phyloP scores from a whole-genome alignment of 2,329 filamentous ascomycete species.

The Penicillium corylophilum region DNA sequence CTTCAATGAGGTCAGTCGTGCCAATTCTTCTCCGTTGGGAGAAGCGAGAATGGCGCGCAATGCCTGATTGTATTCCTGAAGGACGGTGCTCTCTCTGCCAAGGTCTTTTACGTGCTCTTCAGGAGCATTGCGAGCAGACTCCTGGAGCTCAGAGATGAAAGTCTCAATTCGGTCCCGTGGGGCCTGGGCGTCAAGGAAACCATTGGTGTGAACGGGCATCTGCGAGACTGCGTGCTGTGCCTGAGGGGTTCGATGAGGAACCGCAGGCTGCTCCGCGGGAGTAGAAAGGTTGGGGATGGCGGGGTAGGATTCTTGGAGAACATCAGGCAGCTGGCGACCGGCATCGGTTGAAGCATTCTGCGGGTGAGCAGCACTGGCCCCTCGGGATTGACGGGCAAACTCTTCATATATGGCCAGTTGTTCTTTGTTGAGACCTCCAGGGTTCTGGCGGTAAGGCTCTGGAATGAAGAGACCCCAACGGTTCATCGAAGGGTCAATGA shows the following conservation, averaged over 20 bases:
- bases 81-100: slow-evolving; percentile 53
- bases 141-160: slow-evolving; percentile 58
- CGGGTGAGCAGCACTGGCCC: slow-evolving; percentile 53
- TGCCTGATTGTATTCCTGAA: slow-evolving; percentile 59
- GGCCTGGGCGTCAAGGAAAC: slow-evolving; percentile 57
- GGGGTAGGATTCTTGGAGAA: slow-evolving; percentile 61
- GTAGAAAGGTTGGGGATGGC: slow-evolving; percentile 61
- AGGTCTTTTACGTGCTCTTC: slow-evolving; percentile 61
- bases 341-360: slow-evolving; percentile 59
- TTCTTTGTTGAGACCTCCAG: slow-evolving; percentile 79
- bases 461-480: slow-evolving; percentile 93
- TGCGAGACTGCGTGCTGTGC: slow-evolving; percentile 41
- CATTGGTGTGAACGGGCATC: slow-evolving; percentile 49
- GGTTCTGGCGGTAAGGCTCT: slow-evolving; percentile 84
- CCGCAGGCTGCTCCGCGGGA: slow-evolving; percentile 61
- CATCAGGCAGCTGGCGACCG: slow-evolving; percentile 60
- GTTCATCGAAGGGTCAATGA: slow-evolving; percentile 76
- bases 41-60: slow-evolving; percentile 54
- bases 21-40: slow-evolving; percentile 57
- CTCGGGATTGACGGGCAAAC: slow-evolving; percentile 81
- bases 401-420: slow-evolving; percentile 97
- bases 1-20: slow-evolving; percentile 56
- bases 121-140: slow-evolving; percentile 54
- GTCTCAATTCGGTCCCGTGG: slow-evolving; percentile 55
- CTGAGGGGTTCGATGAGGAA: slow-evolving; percentile 59